Evolutionary conservation across 306 rosid genomes (phyloP).

Genomic region (Cicer bijugum): DNA sequence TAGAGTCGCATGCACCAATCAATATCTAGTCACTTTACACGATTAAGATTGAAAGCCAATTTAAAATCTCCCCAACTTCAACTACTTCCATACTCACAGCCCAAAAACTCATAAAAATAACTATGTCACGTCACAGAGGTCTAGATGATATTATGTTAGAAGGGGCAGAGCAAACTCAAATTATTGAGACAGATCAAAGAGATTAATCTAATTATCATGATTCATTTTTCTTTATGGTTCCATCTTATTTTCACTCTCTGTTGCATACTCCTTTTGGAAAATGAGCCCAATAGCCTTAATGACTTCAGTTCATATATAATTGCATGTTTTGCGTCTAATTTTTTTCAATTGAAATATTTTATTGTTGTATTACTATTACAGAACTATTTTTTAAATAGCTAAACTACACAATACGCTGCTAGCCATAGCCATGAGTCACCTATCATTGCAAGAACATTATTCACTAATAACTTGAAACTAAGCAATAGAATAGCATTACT

Average conservation of each 20-base stretch:
- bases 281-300: not conserved
- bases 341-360: not conserved
- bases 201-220: too few relatives aligned
- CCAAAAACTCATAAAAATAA: not conserved
- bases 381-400: constrained; percentile 2
- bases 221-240: not conserved
- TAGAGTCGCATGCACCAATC: constrained; percentile 17
- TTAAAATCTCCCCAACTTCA: constrained; percentile 12
- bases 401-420: not conserved
- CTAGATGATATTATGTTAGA: not conserved
- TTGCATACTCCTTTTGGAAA: not conserved
- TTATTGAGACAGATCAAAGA: not conserved
- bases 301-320: not conserved
- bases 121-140: not conserved
- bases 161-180: not conserved
- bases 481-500: constrained; percentile 7
- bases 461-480: not conserved
- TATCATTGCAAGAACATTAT: constrained; percentile 16
- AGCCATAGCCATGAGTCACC: constrained; percentile 20
- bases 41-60: constrained; percentile 22
- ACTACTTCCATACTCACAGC: not conserved
- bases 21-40: constrained; percentile 23
- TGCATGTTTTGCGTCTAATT: not conserved
- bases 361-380: not conserved
- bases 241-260: not conserved